Conservation (phyloP, 2,329 filamentous ascomycete genomes). For the Penicillium aurantiogriseum region DNA sequence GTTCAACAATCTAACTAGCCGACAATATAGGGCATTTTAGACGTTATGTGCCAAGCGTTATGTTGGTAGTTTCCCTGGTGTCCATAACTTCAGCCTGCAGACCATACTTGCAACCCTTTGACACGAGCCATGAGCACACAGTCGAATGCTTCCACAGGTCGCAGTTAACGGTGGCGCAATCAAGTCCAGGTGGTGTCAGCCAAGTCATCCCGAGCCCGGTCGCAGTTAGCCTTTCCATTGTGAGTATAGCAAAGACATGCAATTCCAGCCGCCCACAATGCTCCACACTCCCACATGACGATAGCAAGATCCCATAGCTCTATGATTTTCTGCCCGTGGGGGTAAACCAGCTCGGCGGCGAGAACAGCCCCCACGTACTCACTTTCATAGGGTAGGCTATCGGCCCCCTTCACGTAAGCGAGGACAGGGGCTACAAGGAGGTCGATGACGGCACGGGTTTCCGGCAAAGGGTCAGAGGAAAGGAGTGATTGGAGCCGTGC, state of each 20-base stretch:
- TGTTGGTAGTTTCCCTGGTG: neutral
- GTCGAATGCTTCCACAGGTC: neutral
- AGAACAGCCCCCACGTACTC: conserved; percentile 12
- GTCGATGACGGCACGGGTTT: conserved; percentile 11
- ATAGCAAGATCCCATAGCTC: conserved; percentile 18
- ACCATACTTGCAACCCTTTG: neutral
- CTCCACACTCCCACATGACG: conserved; percentile 16
- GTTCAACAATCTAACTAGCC: neutral
- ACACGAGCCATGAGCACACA: neutral
- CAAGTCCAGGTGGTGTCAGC: conserved; percentile 13
- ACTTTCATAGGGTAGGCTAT: conserved; percentile 10
- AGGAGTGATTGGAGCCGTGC: conserved; percentile 8
- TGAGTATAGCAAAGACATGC: conserved; percentile 17
- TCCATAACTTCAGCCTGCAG: neutral
- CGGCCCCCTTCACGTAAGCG: conserved; percentile 11
- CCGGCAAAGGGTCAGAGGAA: conserved; percentile 1
- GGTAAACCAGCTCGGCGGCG: conserved; percentile 11
- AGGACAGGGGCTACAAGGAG: conserved; percentile 12
- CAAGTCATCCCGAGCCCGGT: conserved; percentile 15
- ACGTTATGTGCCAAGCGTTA: neutral
- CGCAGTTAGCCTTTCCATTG: conserved; percentile 13
- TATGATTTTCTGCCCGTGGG: conserved; percentile 13
- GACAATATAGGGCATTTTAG: accelerated
- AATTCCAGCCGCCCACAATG: conserved; percentile 14
- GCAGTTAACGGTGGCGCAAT: neutral